phyloP scores from a whole-genome alignment of 2,329 filamentous ascomycete genomes.

The Fusarium hainanense region DNA sequence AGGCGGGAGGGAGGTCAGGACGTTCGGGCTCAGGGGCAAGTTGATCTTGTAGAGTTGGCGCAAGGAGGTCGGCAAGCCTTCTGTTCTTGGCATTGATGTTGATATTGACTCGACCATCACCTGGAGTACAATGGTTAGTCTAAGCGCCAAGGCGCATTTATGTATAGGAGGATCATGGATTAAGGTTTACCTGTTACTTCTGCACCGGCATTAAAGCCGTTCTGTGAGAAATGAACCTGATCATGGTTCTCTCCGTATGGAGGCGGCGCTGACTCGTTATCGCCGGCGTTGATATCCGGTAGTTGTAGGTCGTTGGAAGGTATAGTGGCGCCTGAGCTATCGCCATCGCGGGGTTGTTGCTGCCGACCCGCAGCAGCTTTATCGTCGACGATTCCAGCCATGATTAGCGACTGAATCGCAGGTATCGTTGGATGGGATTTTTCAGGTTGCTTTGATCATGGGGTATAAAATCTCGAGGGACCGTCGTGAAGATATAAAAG shows the following conservation, averaged over 20 bases:
- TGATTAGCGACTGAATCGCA: conserved; percentile 19
- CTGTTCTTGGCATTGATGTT: conserved; percentile 78
- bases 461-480: background rate
- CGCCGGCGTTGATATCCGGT: conserved; percentile 55
- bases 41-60: conserved; percentile 70
- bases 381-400: conserved; percentile 47
- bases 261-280: conserved; percentile 60
- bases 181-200: conserved; percentile 61
- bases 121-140: conserved; percentile 53
- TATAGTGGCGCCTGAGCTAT: conserved; percentile 44
- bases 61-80: conserved; percentile 73
- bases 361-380: conserved; percentile 41
- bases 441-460: conserved; percentile 1
- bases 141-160: background rate
- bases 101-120: conserved; percentile 83
- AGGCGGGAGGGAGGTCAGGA: conserved; percentile 69
- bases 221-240: conserved; percentile 68
- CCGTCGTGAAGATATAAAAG: conserved; percentile 1
- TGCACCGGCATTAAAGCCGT: conserved; percentile 72
- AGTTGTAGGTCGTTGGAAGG: conserved; percentile 55
- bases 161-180: background rate
- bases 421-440: background rate
- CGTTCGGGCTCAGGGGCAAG: conserved; percentile 60
- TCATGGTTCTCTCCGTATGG: conserved; percentile 69
- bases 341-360: conserved; percentile 25